Conservation (phyloP, 768 basidiomycete genomes). For the Saitozyma podzolica region DNA sequence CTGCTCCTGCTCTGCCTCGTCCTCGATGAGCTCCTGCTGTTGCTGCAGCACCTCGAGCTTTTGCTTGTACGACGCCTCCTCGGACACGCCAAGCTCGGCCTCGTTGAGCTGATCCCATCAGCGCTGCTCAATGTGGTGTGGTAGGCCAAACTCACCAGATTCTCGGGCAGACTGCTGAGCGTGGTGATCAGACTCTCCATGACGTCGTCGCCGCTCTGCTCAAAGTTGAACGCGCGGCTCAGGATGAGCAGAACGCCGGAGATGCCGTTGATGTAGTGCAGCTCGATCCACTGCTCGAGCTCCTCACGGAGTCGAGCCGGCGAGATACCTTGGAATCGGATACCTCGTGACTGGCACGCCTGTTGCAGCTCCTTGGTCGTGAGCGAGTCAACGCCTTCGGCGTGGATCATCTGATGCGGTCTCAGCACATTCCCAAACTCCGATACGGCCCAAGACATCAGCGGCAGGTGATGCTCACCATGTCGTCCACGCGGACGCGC, state of each 20-base stretch:
- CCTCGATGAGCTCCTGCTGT: constrained; percentile 98
- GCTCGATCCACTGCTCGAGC: constrained; percentile 83
- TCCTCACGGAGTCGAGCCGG: constrained; percentile 87
- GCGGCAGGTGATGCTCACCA: constrained; percentile 41
- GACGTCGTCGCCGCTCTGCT: constrained; percentile 81
- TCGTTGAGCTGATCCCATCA: constrained; percentile 73
- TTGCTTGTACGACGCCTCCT: constrained; percentile 89
- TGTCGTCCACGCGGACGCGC: constrained; percentile 85
- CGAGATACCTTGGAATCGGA: constrained; percentile 81
- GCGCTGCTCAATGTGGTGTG: background rate
- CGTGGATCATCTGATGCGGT: constrained; percentile 67
- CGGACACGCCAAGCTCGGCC: constrained; percentile 93
- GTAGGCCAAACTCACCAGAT: constrained; percentile 64
- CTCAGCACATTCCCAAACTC: constrained; percentile 6
- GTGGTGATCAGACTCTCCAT: constrained; percentile 84
- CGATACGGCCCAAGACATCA: background rate
- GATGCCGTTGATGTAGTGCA: constrained; percentile 86
- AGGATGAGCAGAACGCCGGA: constrained; percentile 91
- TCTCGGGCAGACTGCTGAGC: constrained; percentile 87
- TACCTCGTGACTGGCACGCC: constrained; percentile 91
- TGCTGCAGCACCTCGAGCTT: constrained; percentile 96
- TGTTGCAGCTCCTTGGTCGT: constrained; percentile 89
- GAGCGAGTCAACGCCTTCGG: constrained; percentile 85
- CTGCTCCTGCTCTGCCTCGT: constrained; percentile 97
- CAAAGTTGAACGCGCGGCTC: constrained; percentile 90